Evolutionary conservation across 257 asterid species (phyloP), one percentile per base, ranked within the genome.

Genomic region (Nyctanthes arbortristis): DNA sequence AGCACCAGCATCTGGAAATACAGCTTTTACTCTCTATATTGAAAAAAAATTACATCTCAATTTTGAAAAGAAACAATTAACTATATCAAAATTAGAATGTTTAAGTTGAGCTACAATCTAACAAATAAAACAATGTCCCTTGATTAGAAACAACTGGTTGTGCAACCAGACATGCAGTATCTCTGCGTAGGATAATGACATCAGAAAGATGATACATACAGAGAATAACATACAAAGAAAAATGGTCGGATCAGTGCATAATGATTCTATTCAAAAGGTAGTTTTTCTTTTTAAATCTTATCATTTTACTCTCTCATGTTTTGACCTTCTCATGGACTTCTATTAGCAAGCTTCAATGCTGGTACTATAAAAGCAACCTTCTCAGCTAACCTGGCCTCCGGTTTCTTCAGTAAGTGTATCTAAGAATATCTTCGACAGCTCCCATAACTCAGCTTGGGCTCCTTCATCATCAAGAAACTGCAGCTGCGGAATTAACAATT

Each of bases 1-100:
- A 62, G 98, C 97, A 67, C 98, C 98, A 82, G 98, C 98, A 84
- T 93, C 98, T 1, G 98, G 98, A 82, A 85, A 93, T 77, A 93
- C 52, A 66, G 98, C 98, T 80, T 84, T 93, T 71, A 93, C 92
- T 83, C 78, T 87, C 98, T 93, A 80, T 57, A 72, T 73, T n/a
- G 67, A 35, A 77, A 78, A 72, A 69, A 54, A 60, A 74, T 45
- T 39, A 63, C 63, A 39, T 73, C 68, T 84, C 74, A 81, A 72
- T 25, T 47, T 57, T 69, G 63, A 60, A n/a, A 28, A 57, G 66
- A 65, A 25, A 33, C 28, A 22, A 39, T 39, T 12, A 13, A 14
- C 8, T 29, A 60, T 18, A 59, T 20, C 13, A 71, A 4, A 74
- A 39, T 54, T 27, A 54, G 35, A 7, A 52, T 47, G 29, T 60